phyloP scores from a whole-genome alignment of 1,284 basidiomycete genomes.

The Rugosomyces carneus region DNA sequence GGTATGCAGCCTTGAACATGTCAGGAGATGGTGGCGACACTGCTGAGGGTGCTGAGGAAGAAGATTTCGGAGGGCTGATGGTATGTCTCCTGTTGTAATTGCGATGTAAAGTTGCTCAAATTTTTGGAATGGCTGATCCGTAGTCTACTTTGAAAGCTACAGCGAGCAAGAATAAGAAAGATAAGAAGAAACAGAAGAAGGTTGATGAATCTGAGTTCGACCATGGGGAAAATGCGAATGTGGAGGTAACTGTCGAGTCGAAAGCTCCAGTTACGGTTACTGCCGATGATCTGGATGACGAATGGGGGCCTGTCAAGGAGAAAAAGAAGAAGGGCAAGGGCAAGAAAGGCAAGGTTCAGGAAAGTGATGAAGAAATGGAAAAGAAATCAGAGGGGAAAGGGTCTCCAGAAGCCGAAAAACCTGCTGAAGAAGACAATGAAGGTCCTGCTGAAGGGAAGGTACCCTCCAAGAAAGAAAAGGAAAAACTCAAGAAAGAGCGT shows the following conservation, averaged over 20 bases:
- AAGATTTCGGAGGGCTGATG: constrained; percentile 81
- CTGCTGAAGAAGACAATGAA: constrained; percentile 23
- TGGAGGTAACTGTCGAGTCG: constrained; percentile 18
- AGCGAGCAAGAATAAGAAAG: constrained; percentile 50
- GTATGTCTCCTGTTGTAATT: constrained; percentile 36
- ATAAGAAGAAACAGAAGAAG: constrained; percentile 61
- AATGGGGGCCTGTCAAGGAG: constrained; percentile 56
- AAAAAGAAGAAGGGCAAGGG: constrained; percentile 45
- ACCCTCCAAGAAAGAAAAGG: constrained; percentile 89
- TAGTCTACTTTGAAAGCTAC: constrained; percentile 57
- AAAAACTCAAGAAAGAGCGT: constrained; percentile 89
- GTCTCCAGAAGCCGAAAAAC: constrained; percentile 23
- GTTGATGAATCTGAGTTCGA: constrained; percentile 20
- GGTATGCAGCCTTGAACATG: constrained; percentile 46
- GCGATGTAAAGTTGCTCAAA: constrained; percentile 11
- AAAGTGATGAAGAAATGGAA: constrained; percentile 33
- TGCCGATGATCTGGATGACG: constrained; percentile 62
- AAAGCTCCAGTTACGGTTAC: constrained; percentile 45
- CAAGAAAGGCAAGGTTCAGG: constrained; percentile 51
- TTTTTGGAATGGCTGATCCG: neutral
- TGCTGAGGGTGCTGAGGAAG: constrained; percentile 54
- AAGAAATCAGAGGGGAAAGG: constrained; percentile 21
- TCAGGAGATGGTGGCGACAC: constrained; percentile 41
- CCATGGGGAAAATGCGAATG: constrained; percentile 16
- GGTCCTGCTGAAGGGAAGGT: constrained; percentile 52